Base-by-base conservation (phyloP, 78 protist genomes). In the Dictyostelium intermedium region DNA sequence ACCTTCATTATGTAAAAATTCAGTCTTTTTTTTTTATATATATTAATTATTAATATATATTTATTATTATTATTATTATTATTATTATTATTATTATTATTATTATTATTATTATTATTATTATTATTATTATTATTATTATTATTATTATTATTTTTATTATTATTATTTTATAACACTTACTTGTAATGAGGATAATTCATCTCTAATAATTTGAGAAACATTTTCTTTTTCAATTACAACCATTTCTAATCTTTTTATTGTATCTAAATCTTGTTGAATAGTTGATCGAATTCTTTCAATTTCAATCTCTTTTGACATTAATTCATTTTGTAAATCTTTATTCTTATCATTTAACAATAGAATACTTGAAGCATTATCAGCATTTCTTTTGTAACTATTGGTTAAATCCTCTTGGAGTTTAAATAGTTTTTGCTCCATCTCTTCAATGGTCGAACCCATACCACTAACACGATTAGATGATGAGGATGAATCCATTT, bases 371-470 rank as follows among this genome's bases (percentile, higher is more conserved):
- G 87, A 74, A 16, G 96, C 96, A 69, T 82, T 83, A 27, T 92
- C 96, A 14, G 96, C 91, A 60, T 74, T 92, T 6, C 77, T 72
- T 81, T 92, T 92, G 30, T 92, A 92, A 56, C 91, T 83, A 18
- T 69, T 37, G 35, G 96, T 92, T 39, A 92, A 20, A 82, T 92
- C 91, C 25, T 92, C 96, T 84, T 92, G 96, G 11, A 92, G 81
- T 27, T 84, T 82, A 20, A 41, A 85, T 76, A 92, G 37, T 82
- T 83, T 92, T 23, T 76, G 84, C 9, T 92, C 96, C 53, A 92
- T 23, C 11, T 92, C 96, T 32, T 84, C 92, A 50, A 83, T 76
- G 0, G 63, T 87, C n/a, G 74, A 70, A 0, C 91, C 91, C 76
- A 34, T 34, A 73, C 84, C 84, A 79, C 84, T 30, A n/a, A 32